These are phyloP conservation scores for Colletotrichum noveboracense DNA, from an alignment of 2,329 filamentous ascomycete species.

Conservation along the genomic window DNA sequence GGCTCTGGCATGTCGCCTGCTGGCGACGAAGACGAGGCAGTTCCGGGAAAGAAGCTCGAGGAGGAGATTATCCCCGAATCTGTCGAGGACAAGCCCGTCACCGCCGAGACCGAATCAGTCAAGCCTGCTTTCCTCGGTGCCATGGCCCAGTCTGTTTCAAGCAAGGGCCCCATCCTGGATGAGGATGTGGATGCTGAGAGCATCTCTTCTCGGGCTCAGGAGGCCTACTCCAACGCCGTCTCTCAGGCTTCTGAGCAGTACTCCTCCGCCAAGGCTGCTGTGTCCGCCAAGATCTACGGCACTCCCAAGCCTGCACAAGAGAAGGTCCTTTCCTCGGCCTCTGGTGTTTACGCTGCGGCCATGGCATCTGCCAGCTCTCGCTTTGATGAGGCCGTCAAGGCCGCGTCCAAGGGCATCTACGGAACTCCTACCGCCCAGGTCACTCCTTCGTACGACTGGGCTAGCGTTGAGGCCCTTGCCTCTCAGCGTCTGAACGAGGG, in stretches of 20 bases:
- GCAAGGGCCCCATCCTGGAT: slow-evolving; percentile 54
- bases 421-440: slow-evolving; percentile 51
- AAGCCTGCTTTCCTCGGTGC: slow-evolving; percentile 57
- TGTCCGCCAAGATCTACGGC: slow-evolving; percentile 72
- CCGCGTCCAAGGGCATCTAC: slow-evolving; percentile 55
- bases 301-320: slow-evolving; percentile 66
- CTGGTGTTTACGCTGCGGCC: slow-evolving; percentile 71
- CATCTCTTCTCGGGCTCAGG: slow-evolving; percentile 51
- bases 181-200: slow-evolving; percentile 45
- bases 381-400: slow-evolving; percentile 59
- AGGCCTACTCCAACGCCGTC: slow-evolving; percentile 69
- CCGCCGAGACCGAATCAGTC: slow-evolving; percentile 36
- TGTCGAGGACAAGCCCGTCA: slow-evolving; percentile 31
- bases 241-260: slow-evolving; percentile 72
- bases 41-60: slow-evolving; percentile 20
- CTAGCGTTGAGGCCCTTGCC: slow-evolving; percentile 66
- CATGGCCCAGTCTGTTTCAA: slow-evolving; percentile 54
- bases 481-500: slow-evolving; percentile 73
- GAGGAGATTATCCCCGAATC: slow-evolving; percentile 29
- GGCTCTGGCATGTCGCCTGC: slow-evolving; percentile 26
- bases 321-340: slow-evolving; percentile 72
- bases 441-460: slow-evolving; percentile 50
- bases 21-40: slow-evolving; percentile 13
- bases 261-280: slow-evolving; percentile 68
- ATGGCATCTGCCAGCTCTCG: slow-evolving; percentile 65